These are phyloP conservation scores for Pythium aristosporum DNA, from an alignment of 352 stramenopile species.

Conservation along the genomic window DNA sequence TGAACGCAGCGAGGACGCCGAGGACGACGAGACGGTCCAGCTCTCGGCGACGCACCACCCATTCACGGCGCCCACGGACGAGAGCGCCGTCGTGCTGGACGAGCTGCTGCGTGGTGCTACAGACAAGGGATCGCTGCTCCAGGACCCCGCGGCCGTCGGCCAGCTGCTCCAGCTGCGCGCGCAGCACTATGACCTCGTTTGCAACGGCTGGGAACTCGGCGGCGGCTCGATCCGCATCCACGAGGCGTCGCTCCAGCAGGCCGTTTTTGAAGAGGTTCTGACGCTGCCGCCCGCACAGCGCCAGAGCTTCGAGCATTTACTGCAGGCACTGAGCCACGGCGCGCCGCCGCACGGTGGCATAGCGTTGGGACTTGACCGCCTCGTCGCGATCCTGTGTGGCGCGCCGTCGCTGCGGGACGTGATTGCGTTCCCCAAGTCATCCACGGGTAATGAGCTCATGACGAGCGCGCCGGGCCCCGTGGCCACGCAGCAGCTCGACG, in stretches of 20 bases:
- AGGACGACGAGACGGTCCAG: conserved; percentile 28
- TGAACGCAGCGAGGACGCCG: conserved; percentile 57
- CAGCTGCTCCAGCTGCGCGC: conserved; percentile 62
- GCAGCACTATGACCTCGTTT: conserved; percentile 88
- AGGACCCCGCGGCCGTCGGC: conserved; percentile 49
- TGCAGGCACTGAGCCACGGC: conserved; percentile 76
- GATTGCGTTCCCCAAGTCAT: conserved; percentile 91
- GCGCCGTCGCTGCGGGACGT: conserved; percentile 82
- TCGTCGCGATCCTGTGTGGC: conserved; percentile 82
- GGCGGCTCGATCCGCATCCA: conserved; percentile 88
- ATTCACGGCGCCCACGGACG: conserved; percentile 72
- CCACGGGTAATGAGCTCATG: conserved; percentile 87
- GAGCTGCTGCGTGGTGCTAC: conserved; percentile 36
- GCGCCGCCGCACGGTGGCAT: conserved; percentile 85
- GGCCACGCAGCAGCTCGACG: conserved; percentile 60
- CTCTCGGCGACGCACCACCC: conserved; percentile 84
- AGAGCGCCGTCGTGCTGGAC: conserved; percentile 44
- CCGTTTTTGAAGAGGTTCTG: conserved; percentile 77
- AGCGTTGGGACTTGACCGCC: conserved; percentile 81
- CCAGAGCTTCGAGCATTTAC: conserved; percentile 82
- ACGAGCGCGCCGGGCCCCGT: conserved; percentile 73
- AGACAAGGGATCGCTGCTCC: conserved; percentile 36
- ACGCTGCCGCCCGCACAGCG: conserved; percentile 62
- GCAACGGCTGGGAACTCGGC: conserved; percentile 87
- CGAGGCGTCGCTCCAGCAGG: conserved; percentile 63